Conservation (phyloP, 2,329 filamentous ascomycete species). For the Helminthosporium solani region DNA sequence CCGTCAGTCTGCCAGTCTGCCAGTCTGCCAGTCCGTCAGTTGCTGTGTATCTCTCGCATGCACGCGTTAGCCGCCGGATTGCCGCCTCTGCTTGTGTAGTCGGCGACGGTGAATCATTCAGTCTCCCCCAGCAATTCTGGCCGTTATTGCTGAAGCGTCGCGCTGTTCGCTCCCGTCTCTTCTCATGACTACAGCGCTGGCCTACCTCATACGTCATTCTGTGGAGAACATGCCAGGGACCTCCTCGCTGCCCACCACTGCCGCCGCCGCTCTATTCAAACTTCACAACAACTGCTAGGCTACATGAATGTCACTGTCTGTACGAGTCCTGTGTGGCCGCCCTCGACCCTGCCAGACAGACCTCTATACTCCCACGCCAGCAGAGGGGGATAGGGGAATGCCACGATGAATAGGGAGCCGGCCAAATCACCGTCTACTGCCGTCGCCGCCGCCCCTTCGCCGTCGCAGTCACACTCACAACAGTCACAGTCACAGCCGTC, state of each 20-base stretch:
- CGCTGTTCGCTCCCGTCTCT: neutral
- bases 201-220: neutral
- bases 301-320: slow-evolving; percentile 19
- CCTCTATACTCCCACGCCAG: slow-evolving; percentile 19
- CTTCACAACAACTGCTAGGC: slow-evolving; percentile 1
- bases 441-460: slow-evolving; percentile 10
- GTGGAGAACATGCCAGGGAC: neutral
- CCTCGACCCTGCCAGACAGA: slow-evolving; percentile 13
- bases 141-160: too few species aligned
- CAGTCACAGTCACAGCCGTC: neutral
- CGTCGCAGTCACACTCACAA: neutral
- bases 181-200: neutral
- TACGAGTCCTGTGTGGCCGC: slow-evolving; percentile 7
- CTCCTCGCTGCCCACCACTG: neutral
- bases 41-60: neutral
- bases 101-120: neutral
- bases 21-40: neutral
- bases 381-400: slow-evolving; percentile 27
- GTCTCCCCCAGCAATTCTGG: neutral
- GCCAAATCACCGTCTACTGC: slow-evolving; percentile 22
- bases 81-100: neutral
- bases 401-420: slow-evolving; percentile 31
- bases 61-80: neutral
- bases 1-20: too few species aligned
- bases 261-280: neutral